phyloP scores from a whole-genome alignment of 2,329 filamentous ascomycete species.

The Aschersonia sp. region DNA sequence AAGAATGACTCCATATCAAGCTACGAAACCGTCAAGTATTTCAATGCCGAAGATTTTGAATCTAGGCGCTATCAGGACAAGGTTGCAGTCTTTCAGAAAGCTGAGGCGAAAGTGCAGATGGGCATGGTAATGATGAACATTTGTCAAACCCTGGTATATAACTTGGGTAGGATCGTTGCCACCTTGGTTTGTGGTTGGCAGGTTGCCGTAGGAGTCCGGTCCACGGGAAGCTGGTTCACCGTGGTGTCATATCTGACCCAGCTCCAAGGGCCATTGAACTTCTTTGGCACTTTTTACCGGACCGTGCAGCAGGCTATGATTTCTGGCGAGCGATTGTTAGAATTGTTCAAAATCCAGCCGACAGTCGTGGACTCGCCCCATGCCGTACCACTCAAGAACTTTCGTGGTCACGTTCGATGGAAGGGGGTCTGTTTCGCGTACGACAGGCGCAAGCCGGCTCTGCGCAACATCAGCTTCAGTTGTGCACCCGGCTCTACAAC shows the following conservation, averaged over 20 bases:
- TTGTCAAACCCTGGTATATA: slow-evolving; percentile 67
- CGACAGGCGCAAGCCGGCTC: slow-evolving; percentile 68
- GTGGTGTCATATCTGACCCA: slow-evolving; percentile 68
- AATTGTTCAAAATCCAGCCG: slow-evolving; percentile 91
- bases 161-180: slow-evolving; percentile 56
- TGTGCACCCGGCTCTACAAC: slow-evolving; percentile 86
- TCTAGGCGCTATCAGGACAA: slow-evolving; percentile 58
- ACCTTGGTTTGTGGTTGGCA: slow-evolving; percentile 66
- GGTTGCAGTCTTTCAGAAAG: slow-evolving; percentile 55
- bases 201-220: slow-evolving; percentile 49
- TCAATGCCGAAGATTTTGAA: slow-evolving; percentile 72
- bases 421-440: slow-evolving; percentile 86
- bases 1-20: slow-evolving; percentile 98
- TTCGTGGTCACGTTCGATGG: slow-evolving; percentile 73
- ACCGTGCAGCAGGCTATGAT: slow-evolving; percentile 96
- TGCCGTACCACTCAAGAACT: slow-evolving; percentile 48
- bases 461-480: slow-evolving; percentile 72
- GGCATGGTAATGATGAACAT: slow-evolving; percentile 72
- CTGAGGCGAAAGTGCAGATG: slow-evolving; percentile 62
- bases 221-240: slow-evolving; percentile 57
- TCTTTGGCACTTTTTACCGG: slow-evolving; percentile 88
- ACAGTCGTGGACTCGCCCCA: slow-evolving; percentile 69
- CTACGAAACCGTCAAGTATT: slow-evolving; percentile 93
- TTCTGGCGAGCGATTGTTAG: slow-evolving; percentile 85
- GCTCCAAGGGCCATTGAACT: slow-evolving; percentile 67